Base-by-base conservation (phyloP, 768 basidiomycete genomes). In the Mycena rebaudengoi region DNA sequence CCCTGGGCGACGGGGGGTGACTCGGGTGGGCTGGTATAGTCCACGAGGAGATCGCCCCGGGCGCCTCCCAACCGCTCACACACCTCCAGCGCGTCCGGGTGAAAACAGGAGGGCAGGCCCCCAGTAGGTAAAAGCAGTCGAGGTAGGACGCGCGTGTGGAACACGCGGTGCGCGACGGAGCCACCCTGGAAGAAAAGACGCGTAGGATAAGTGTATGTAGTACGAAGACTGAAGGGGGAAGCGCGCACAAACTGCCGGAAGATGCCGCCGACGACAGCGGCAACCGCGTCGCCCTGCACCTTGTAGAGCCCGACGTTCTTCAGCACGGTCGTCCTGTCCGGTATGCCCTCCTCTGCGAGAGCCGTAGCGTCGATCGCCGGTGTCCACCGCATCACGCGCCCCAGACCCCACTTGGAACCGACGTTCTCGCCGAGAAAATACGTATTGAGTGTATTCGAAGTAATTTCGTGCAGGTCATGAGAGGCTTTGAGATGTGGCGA, bases 241-340 rank as follows among this genome's bases (percentile, higher is more conserved):
- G 32, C 53, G 82, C 92, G 61, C 70, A 95, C 93, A 74, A 89
- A 92, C 79, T 95, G 91, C 69, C 90, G 87, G 70, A 88, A 92
- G 13, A 94, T 83, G 7, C 88, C 91, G 23, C 93, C 93, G 29
- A 94, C 75, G 16, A 93, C 80, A 3, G 91, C 93, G 67, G 90
- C 87, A 5, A 94, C 91, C 0, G 88, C 83, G 60, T 91, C 88
- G 2, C 93, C 93, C 70, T 89, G 85, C 20, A 94, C 88, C 69
- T 94, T 94, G 69, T 89, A 89, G 55, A 94, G 72, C 2, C 92
- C 93, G 2, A 90, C 85, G 39, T 84, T 81, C 64, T 76, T 78
- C 46, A 85, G 72, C n/a, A 85, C 68, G 56, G 76, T 76, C 39
- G 75, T 72, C 59, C 60, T 72, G 28, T 75, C 80, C 55, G 49